Conservation (phyloP, 2,329 filamentous ascomycete species). For the Pseudogymnoascus sp. region DNA sequence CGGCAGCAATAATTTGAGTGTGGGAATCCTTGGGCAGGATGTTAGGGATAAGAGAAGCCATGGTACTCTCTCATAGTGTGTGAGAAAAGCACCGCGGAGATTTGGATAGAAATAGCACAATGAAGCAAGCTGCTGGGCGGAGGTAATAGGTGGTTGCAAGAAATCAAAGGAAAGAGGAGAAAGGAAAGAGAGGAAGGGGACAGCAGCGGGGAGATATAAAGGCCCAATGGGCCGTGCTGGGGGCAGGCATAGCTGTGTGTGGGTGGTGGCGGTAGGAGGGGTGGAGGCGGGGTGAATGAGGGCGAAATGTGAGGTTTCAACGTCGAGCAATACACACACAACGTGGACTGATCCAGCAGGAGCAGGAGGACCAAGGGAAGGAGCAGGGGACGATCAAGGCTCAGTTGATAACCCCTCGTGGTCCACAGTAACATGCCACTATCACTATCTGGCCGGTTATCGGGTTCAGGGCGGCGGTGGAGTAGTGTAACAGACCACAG, state of each 20-base stretch:
- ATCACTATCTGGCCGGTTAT: constrained; percentile 6
- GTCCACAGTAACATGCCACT: not conserved
- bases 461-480: not conserved
- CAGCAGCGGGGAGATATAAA: not conserved
- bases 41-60: constrained; percentile 67
- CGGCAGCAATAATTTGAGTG: constrained; percentile 47
- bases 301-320: not conserved
- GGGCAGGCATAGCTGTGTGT: not conserved
- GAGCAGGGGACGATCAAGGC: not conserved
- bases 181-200: not conserved
- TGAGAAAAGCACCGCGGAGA: constrained; percentile 9
- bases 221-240: not conserved
- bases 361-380: not conserved
- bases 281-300: constrained; percentile 1
- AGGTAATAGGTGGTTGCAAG: not conserved
- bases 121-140: constrained; percentile 4
- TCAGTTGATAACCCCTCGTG: constrained; percentile 1
- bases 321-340: constrained; percentile 11
- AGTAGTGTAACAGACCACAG: not conserved
- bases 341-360: not conserved
- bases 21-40: constrained; percentile 43
- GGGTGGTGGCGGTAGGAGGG: constrained; percentile 5
- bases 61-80: constrained; percentile 60
- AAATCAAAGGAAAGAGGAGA: not conserved
- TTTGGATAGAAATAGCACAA: not conserved